phyloP scores from a whole-genome alignment of 495 filamentous ascomycete genomes.

The Amorphotheca resinae region DNA sequence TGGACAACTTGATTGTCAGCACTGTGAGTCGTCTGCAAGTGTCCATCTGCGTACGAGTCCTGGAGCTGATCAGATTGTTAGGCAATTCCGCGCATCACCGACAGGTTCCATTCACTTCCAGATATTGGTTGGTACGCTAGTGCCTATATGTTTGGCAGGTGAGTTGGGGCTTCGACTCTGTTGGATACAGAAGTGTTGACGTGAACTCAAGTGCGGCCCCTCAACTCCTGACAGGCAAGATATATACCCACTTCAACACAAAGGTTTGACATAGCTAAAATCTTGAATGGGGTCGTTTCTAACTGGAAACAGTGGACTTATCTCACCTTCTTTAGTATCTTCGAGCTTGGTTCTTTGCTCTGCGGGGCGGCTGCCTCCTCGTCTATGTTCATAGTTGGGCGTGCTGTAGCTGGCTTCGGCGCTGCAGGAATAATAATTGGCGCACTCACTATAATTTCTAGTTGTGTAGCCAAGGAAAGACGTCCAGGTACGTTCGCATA shows the following conservation, averaged over 20 bases:
- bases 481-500: constrained; percentile 6
- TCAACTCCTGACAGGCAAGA: constrained; percentile 33
- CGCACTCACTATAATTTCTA: constrained; percentile 37
- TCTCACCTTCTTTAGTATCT: constrained; percentile 31
- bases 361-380: constrained; percentile 42
- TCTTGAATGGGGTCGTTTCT: background rate
- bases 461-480: constrained; percentile 18
- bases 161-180: constrained; percentile 11
- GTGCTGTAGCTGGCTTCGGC: constrained; percentile 42
- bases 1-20: constrained; percentile 35
- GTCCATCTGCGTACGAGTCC: background rate
- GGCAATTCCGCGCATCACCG: constrained; percentile 29
- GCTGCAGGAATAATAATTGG: constrained; percentile 39
- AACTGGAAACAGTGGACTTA: constrained; percentile 32
- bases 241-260: constrained; percentile 32
- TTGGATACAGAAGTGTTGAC: background rate
- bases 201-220: constrained; percentile 23
- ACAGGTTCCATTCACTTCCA: constrained; percentile 28
- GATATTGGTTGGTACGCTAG: constrained; percentile 40
- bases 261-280: constrained; percentile 22
- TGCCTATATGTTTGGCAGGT: constrained; percentile 30
- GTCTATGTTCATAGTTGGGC: constrained; percentile 40
- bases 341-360: constrained; percentile 41
- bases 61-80: background rate
- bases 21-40: constrained; percentile 25